Percentiles rank a stretch among this genome's conserved stretches.
Conservation (phyloP, 2,329 filamentous ascomycete genomes). For the Neofusicoccum kwambonambiense region DNA sequence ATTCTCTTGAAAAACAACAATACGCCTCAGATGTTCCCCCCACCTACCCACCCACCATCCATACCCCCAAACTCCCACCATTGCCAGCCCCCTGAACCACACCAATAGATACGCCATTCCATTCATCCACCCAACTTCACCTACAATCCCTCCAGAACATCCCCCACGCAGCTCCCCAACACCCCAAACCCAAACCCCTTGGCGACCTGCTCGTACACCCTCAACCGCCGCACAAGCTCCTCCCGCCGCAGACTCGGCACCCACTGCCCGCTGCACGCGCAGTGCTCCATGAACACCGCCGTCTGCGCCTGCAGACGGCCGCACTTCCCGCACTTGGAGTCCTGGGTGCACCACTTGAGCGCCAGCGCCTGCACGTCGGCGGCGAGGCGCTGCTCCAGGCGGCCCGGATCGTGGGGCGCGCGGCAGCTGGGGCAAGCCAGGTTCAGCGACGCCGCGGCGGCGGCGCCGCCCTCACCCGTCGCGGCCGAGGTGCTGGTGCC, state of each 20-base stretch:
- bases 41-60: too few species aligned
- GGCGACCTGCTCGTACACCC: slow-evolving; percentile 72
- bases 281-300: slow-evolving; percentile 94
- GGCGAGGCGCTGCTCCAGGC: slow-evolving; percentile 80
- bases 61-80: too few species aligned
- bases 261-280: slow-evolving; percentile 88
- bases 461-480: slow-evolving; percentile 15
- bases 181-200: slow-evolving; percentile 78
- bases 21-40: too few species aligned
- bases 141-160: slow-evolving; percentile 50
- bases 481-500: slow-evolving; percentile 44
- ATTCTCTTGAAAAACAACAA: too few species aligned
- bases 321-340: slow-evolving; percentile 80
- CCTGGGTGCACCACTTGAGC: slow-evolving; percentile 83
- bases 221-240: slow-evolving; percentile 64
- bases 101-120: too few species aligned
- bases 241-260: slow-evolving; percentile 65
- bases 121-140: too few species aligned
- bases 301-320: slow-evolving; percentile 61
- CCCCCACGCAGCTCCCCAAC: slow-evolving; percentile 71
- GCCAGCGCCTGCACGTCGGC: slow-evolving; percentile 71
- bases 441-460: slow-evolving; percentile 18
- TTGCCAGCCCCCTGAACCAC: too few species aligned
- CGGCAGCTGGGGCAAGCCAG: slow-evolving; percentile 69
- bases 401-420: slow-evolving; percentile 71